Percentiles rank a stretch among this genome's conserved stretches.
These are phyloP conservation scores for Sporothrix dimorphospora DNA, from an alignment of 2,329 filamentous ascomycete genomes.

Conservation along the genomic window DNA sequence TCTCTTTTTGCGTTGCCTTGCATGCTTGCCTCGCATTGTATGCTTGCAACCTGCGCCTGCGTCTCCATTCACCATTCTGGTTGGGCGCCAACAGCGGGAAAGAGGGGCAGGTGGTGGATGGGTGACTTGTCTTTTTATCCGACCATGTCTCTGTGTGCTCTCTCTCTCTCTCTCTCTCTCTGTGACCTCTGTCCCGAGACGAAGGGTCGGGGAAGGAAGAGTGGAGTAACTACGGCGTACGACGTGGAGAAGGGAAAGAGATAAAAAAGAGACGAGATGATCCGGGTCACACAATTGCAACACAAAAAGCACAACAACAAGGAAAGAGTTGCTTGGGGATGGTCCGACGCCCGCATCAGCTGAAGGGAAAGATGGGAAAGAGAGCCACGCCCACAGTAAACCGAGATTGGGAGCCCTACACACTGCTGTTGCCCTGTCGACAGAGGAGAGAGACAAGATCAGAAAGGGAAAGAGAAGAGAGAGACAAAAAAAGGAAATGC, in stretches of 20 bases:
- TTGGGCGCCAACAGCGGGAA: slow-evolving; percentile 1
- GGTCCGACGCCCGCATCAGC: not conserved
- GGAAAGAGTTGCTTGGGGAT: not conserved
- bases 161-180: too few species aligned
- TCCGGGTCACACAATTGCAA: too few species aligned
- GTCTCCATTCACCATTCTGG: not conserved
- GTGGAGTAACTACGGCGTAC: not conserved
- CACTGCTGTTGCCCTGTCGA: not conserved
- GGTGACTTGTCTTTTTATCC: not conserved
- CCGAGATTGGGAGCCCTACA: not conserved
- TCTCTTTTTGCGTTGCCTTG: not conserved
- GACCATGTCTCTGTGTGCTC: too few species aligned
- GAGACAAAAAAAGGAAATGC: not conserved
- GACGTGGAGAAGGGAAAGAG: not conserved
- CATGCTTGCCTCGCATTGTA: not conserved
- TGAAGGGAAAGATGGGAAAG: not conserved
- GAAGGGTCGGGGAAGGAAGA: not conserved
- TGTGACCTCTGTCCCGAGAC: too few species aligned
- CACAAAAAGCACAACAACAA: not conserved
- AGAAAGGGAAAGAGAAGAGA: not conserved
- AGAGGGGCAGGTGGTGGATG: not conserved
- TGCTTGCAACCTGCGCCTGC: not conserved
- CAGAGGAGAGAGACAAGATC: not conserved
- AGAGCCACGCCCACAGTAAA: not conserved
- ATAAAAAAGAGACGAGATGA: not conserved